Evolutionary conservation across 2,329 filamentous ascomycete species (phyloP).

Genomic region (Colletotrichum sp.): DNA sequence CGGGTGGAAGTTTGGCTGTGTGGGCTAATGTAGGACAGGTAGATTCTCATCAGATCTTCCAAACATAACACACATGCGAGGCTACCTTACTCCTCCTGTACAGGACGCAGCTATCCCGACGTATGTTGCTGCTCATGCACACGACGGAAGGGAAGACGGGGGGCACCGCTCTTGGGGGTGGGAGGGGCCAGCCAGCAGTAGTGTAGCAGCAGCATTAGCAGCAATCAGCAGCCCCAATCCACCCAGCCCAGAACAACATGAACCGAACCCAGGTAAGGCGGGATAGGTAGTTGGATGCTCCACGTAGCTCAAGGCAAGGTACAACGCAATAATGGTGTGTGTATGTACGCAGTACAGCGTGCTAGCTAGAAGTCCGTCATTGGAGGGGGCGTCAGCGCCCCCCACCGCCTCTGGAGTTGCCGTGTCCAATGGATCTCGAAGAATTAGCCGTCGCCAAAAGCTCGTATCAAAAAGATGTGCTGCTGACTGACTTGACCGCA

Average conservation of each 20-base stretch:
- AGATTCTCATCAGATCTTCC: slow-evolving; percentile 19
- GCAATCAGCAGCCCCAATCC: neutral
- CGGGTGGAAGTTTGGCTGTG: neutral
- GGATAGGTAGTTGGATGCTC: neutral
- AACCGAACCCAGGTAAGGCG: neutral
- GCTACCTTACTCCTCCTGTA: neutral
- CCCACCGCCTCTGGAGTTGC: neutral
- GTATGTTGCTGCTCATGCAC: slow-evolving; percentile 10
- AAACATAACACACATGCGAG: slow-evolving; percentile 6
- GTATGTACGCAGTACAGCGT: neutral
- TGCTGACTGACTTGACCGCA: neutral
- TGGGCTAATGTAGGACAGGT: slow-evolving; percentile 17
- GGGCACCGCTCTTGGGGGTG: neutral
- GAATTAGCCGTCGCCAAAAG: neutral
- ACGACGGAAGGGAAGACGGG: slow-evolving; percentile 13
- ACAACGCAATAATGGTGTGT: neutral
- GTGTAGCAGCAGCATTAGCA: neutral
- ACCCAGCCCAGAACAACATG: neutral
- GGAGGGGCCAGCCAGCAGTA: neutral
- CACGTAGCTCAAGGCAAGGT: neutral
- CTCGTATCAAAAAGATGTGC: neutral
- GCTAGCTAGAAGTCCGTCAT: neutral
- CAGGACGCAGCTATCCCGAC: slow-evolving; percentile 18
- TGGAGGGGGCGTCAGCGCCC: neutral
- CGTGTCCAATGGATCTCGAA: neutral